These are phyloP conservation scores for Silene coronaria DNA, from an alignment of 179 eudicot species.

Conservation along the genomic window DNA sequence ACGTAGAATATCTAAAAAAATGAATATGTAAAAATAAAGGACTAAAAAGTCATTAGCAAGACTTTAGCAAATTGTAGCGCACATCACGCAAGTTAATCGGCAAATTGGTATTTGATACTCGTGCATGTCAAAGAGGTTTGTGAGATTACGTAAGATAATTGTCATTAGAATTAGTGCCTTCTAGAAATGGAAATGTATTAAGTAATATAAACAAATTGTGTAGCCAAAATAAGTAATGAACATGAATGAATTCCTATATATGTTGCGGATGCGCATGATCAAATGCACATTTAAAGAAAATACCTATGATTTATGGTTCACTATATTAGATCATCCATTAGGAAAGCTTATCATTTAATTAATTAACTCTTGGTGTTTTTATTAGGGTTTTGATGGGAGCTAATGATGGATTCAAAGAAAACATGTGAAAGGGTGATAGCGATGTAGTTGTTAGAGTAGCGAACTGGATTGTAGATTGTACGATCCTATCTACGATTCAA, in stretches of 20 bases:
- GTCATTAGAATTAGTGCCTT: neutral
- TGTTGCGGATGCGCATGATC: slow-evolving; percentile 12
- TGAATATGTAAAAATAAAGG: too few species aligned
- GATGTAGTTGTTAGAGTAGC: too few species aligned
- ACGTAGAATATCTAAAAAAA: too few species aligned
- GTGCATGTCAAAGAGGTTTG: slow-evolving; percentile 9
- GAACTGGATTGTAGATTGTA: too few species aligned
- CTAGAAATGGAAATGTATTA: slow-evolving; percentile 3
- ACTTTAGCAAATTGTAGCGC: neutral
- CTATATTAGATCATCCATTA: slow-evolving; percentile 11
- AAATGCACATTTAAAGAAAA: slow-evolving; percentile 9
- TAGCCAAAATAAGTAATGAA: neutral
- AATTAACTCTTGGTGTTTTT: neutral
- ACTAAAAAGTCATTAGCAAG: neutral
- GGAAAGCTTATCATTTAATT: neutral
- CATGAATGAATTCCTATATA: slow-evolving; percentile 12
- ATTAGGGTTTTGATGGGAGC: too few species aligned
- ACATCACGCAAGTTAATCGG: slow-evolving; percentile 2
- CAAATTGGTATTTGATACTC: neutral
- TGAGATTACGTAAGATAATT: slow-evolving; percentile 10
- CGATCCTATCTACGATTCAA: too few species aligned
- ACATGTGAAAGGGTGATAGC: too few species aligned
- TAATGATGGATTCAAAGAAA: too few species aligned
- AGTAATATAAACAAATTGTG: neutral
- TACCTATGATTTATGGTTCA: neutral